phyloP scores from a whole-genome alignment of 495 filamentous ascomycete species.

The Penicillium alfredii region DNA sequence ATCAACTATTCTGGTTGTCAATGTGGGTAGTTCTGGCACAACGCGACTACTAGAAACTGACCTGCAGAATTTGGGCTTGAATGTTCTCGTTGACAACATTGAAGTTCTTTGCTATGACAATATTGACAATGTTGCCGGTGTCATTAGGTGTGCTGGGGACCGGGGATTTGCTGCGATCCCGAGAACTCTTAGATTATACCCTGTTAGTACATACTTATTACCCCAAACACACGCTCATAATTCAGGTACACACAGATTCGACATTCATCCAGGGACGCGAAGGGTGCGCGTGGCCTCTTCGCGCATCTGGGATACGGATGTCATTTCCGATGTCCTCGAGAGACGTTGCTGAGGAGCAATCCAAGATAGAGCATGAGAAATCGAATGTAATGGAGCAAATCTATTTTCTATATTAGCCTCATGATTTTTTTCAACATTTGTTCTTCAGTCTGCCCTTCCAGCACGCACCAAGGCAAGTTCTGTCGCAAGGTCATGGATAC shows the following conservation, averaged over 20 bases:
- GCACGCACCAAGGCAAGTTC: conserved; percentile 76
- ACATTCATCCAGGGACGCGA: conserved; percentile 14
- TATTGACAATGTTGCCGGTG: conserved; percentile 58
- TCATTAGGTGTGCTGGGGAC: conserved; percentile 19
- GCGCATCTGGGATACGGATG: conserved; percentile 46
- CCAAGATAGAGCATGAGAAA: conserved; percentile 58
- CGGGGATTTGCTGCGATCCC: conserved; percentile 20
- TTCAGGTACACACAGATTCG: conserved; percentile 18
- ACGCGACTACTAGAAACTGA: conserved; percentile 15
- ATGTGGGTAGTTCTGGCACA: neutral
- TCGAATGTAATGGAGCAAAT: conserved; percentile 65
- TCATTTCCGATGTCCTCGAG: conserved; percentile 72
- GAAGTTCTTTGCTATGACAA: conserved; percentile 76
- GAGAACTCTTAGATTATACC: conserved; percentile 13
- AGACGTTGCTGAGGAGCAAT: conserved; percentile 65
- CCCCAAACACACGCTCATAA: no score
- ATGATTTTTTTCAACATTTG: neutral
- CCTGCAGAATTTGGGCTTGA: conserved; percentile 83
- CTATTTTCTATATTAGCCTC: conserved; percentile 29
- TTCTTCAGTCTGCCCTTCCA: no score
- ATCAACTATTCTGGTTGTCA: conserved; percentile 55
- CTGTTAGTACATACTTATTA: no score
- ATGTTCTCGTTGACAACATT: conserved; percentile 60
- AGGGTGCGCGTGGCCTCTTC: conserved; percentile 12
- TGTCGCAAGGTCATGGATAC: conserved; percentile 56